phyloP scores from a whole-genome alignment of 805 yeast species.

The Monosporozyma aquatica region DNA sequence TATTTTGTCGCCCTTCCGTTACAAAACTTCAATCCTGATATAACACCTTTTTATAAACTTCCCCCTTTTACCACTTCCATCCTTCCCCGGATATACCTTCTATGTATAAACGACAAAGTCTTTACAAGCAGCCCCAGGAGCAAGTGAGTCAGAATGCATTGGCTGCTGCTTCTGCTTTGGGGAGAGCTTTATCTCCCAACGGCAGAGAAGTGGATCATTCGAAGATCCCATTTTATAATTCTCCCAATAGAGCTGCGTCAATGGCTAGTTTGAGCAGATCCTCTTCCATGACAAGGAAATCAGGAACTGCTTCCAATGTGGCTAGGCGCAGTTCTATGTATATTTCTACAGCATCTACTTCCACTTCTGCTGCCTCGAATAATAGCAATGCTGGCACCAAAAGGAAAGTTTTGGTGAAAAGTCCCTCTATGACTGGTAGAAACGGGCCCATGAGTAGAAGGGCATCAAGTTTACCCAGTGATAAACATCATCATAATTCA shows the following conservation, averaged over 20 bases:
- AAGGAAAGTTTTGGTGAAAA: background rate
- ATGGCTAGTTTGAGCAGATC: conserved; percentile 9
- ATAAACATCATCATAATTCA: conserved; percentile 5
- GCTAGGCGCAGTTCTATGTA: conserved; percentile 1
- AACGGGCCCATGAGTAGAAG: conserved; percentile 5
- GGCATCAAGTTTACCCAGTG: conserved; percentile 14
- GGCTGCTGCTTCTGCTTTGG: conserved; percentile 56
- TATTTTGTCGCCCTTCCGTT: no score
- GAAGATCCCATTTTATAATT: conserved; percentile 20
- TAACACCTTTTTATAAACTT: no score
- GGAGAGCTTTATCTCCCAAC: conserved; percentile 35
- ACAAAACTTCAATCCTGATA: no score
- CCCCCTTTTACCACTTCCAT: no score
- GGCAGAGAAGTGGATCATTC: conserved; percentile 21
- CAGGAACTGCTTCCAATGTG: background rate
- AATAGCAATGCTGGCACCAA: background rate
- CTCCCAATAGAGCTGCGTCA: conserved; percentile 13
- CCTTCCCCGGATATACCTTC: no score
- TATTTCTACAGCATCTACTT: no score
- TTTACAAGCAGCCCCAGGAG: conserved; percentile 4
- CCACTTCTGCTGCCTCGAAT: no score
- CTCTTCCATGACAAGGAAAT: conserved; percentile 3
- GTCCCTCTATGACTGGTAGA: conserved; percentile 5
- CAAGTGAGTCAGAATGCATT: conserved; percentile 42
- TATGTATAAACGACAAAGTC: conserved; percentile 7